phyloP scores from a whole-genome alignment of 371 early-diverging fungal species.

The Basidiobolus meristosporus region DNA sequence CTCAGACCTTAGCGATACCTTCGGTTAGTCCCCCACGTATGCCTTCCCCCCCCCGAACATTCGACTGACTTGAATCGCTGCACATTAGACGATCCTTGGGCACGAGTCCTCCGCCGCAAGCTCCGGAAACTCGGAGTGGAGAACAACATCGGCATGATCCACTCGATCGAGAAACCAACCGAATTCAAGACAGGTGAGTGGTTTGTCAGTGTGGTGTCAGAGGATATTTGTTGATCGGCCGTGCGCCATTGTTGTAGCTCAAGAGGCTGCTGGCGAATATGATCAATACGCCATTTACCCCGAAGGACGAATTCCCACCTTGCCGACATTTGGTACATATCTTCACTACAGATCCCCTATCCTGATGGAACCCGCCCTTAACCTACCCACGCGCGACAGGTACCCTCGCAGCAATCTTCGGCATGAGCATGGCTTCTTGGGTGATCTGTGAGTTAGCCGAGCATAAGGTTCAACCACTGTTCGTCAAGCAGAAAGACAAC shows the following conservation, averaged over 20 bases:
- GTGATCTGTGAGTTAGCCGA: slow-evolving; percentile 60
- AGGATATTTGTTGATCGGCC: too few species aligned
- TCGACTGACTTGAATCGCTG: too few species aligned
- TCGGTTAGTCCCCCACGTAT: slow-evolving; percentile 20
- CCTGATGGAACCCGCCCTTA: too few species aligned
- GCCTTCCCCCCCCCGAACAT: background rate
- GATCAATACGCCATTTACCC: slow-evolving; percentile 78
- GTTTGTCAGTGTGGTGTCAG: too few species aligned
- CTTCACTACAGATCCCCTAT: too few species aligned
- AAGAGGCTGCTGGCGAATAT: slow-evolving; percentile 55
- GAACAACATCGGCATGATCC: slow-evolving; percentile 64
- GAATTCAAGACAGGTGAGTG: slow-evolving; percentile 43
- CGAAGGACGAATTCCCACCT: slow-evolving; percentile 66
- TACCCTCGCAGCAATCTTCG: slow-evolving; percentile 86
- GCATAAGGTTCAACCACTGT: slow-evolving; percentile 58
- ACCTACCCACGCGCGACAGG: too few species aligned
- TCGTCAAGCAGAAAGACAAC: slow-evolving; percentile 56
- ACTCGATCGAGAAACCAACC: slow-evolving; percentile 79
- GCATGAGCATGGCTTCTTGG: slow-evolving; percentile 72
- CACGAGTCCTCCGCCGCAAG: slow-evolving; percentile 56
- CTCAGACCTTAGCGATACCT: slow-evolving; percentile 81
- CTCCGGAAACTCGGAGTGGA: slow-evolving; percentile 50
- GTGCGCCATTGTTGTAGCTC: too few species aligned
- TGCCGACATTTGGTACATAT: slow-evolving; percentile 61
- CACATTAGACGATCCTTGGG: slow-evolving; percentile 72